Base-by-base conservation (phyloP, 495 filamentous ascomycete species). In the Lineolata rhizophorae region DNA sequence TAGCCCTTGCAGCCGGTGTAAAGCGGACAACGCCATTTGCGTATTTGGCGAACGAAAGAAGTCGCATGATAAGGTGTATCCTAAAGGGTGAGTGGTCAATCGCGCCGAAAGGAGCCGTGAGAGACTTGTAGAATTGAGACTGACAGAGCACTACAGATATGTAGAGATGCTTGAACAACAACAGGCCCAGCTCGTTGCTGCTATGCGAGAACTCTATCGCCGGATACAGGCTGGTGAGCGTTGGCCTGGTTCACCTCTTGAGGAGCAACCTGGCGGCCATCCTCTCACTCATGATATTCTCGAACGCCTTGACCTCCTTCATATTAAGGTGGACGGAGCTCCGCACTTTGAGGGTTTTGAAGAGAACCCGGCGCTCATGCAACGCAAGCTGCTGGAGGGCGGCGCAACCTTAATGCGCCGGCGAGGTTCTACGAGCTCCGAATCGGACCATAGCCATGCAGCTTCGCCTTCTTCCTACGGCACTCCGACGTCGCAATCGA, bases 91-190 rank as follows among this genome's bases (percentile, higher is more conserved):
- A 31, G 42, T 27, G 11, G 18, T 15, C 17, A 21, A 26, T 2
- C 12, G 31, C 10, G 13, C 20, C 5, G 27, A 16, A 21, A 2
- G 11, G 9, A 17, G 12, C n/a, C 11, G 1, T 15, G 9, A 27
- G 11, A 14, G 35, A 42, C 16, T 40, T 31, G 1, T 2, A 11
- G 12, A 18, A 18, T 8, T 8, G 8, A 10, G 14, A 9, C 17
- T 30, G 8, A 9, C 6, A 30, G 8, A 6, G 8, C 28, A 30
- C 14, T 21, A 9, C 30, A 73, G 68, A 43, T 74, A 73, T 36
- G 69, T 73, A 20, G 70, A 76, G 41, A 71, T 74, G 64, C 62
- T 76, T n/a, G 70, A 76, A 39, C 66, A 72, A 39, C 69, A 76
- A 53, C 69, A 73, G 50, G 43, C 49, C 6, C 71, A 71, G 51